Base-by-base conservation (phyloP, 805 yeast genomes). In the Candida easanensis region DNA sequence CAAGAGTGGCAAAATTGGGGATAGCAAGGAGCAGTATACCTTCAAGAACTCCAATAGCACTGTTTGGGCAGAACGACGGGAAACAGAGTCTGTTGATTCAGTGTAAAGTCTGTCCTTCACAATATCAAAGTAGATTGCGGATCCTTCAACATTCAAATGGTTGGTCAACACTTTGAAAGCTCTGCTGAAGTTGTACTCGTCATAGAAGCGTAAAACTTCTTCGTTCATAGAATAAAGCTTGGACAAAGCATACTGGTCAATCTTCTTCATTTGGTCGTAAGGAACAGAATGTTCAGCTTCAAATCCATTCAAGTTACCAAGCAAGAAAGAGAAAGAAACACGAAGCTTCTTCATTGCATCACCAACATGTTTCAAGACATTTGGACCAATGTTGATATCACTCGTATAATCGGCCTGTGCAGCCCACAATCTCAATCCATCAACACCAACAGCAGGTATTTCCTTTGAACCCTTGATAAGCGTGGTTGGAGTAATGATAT, bases 371-470 rank as follows among this genome's bases (percentile, higher is more conserved):
- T 73, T 74, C 54, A 89, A 69, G 10, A 88, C 78, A 20, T 79
- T 79, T 13, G 84, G 77, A 4, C 95, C 88, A 20, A 87, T 74
- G 14, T 79, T 70, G 34, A 93, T 80, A 61, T 93, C 99, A 35
- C 75, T 75, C 2, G 91, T 81, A 56, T 84, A 93, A 60, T 90
- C 91, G 2, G 93, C 74, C 42, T 88, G 90, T 0, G 97, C 96
- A 7, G 84, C 87, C 85, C 97, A 84, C 43, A 90, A 69, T 53
- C 99, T 73, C 47, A 93, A 67, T 0, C 99, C 99, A 61, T 90
- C 98, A 15, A 88, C 77, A 10, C 99, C 98, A 17, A 91, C 66
- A 13, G 80, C 71, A 1, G 88, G 87, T 14, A 77, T 53, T 11
- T 38, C 42, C 26, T 69, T 66, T 4, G 74, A 68, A 3, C 95